These are phyloP conservation scores for Rhizopogon roseolus DNA, from an alignment of 768 basidiomycete genomes.

Conservation along the genomic window DNA sequence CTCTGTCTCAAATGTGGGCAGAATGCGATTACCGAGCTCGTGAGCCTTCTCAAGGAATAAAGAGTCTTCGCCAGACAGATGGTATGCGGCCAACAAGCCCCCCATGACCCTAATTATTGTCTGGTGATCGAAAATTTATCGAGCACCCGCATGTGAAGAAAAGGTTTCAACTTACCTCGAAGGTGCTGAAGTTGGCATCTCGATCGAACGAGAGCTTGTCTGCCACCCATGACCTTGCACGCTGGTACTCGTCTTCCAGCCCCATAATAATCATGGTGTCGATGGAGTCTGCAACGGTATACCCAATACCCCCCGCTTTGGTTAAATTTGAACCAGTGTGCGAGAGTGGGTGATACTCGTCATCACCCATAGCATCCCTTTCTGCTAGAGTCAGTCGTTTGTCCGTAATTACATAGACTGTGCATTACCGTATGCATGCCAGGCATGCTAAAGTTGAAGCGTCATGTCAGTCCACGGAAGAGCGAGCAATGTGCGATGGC, in stretches of 20 bases:
- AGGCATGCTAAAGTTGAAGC: conserved; percentile 58
- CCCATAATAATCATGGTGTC: conserved; percentile 89
- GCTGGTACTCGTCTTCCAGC: conserved; percentile 68
- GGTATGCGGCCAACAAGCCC: conserved; percentile 82
- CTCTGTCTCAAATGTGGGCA: conserved; percentile 78
- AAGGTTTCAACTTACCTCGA: conserved; percentile 59
- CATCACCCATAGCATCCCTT: conserved; percentile 84
- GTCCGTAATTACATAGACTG: conserved; percentile 11
- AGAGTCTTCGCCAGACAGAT: conserved; percentile 63
- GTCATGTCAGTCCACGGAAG: not conserved
- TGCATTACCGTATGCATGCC: conserved; percentile 71
- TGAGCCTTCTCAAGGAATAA: conserved; percentile 72
- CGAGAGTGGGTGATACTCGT: conserved; percentile 88
- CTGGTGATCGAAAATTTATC: conserved; percentile 31
- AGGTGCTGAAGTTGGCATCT: conserved; percentile 79
- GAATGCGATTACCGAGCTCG: conserved; percentile 83
- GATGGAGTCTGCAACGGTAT: conserved; percentile 83
- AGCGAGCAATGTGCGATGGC: conserved; percentile 9
- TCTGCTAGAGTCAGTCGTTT: conserved; percentile 40
- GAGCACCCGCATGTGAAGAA: not conserved
- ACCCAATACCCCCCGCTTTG: conserved; percentile 76
- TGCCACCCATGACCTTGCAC: conserved; percentile 76
- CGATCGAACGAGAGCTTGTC: conserved; percentile 68
- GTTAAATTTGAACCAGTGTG: conserved; percentile 75
- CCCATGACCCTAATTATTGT: conserved; percentile 92